Conservation (phyloP, 2,329 filamentous ascomycete genomes). For the Emergomyces pasteurianus region DNA sequence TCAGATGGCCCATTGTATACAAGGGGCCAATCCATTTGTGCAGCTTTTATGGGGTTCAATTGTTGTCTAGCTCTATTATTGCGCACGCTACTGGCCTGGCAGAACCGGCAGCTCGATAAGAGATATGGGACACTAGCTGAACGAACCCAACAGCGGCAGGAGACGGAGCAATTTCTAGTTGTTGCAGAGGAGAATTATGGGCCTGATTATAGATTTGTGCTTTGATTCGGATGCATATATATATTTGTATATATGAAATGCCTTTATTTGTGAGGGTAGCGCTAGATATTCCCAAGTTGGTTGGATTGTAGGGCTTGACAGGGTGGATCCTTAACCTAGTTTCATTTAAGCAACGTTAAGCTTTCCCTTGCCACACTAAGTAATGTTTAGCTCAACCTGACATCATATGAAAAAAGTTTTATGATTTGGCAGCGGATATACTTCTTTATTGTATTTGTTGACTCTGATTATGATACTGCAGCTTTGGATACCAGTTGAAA, state of each 20-base stretch:
- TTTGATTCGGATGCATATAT: conserved; percentile 9
- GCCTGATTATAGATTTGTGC: conserved; percentile 25
- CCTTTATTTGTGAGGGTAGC: background rate
- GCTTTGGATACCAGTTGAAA: background rate
- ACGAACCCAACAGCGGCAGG: conserved; percentile 5
- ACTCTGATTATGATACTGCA: background rate
- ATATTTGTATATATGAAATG: background rate
- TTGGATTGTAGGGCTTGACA: background rate
- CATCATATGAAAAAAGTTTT: background rate
- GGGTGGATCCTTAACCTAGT: too few relatives aligned
- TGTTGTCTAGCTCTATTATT: conserved; percentile 42
- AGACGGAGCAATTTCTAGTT: conserved; percentile 7
- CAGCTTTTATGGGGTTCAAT: conserved; percentile 50
- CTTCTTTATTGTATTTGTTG: background rate
- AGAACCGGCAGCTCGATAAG: conserved; percentile 49
- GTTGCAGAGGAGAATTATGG: conserved; percentile 31
- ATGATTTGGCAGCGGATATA: background rate
- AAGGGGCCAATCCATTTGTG: conserved; percentile 49
- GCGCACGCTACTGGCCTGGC: conserved; percentile 43
- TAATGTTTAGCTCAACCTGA: too few relatives aligned
- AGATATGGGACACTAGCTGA: conserved; percentile 28
- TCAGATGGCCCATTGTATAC: conserved; percentile 36
- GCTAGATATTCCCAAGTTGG: background rate
- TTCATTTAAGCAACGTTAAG: background rate
- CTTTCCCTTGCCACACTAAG: too few relatives aligned